Conservation (phyloP, 331 rosid species). For the Erythrophleum ivorense region DNA sequence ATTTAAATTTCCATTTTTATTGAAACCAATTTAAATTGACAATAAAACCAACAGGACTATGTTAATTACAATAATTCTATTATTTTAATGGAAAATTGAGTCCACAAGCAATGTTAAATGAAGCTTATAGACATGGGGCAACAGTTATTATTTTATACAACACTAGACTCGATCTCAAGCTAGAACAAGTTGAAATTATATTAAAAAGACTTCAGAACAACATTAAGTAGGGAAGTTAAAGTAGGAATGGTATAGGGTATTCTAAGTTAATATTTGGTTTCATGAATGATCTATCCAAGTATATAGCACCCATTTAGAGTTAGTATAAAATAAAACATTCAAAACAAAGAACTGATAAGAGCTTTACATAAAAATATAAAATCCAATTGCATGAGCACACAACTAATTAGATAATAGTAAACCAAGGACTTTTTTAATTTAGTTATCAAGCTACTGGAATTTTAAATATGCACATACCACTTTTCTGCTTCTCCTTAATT, state of each 20-base stretch:
- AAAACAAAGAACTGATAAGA: background rate
- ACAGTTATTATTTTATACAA: too few species aligned
- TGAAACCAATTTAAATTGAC: too few species aligned
- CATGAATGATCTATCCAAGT: background rate
- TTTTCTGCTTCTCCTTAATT: conserved; percentile 60
- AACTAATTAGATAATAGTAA: conserved; percentile 29
- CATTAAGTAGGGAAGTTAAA: background rate
- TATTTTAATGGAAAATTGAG: too few species aligned
- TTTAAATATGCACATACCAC: conserved; percentile 53
- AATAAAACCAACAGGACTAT: too few species aligned
- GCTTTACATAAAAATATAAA: background rate
- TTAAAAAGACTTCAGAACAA: too few species aligned
- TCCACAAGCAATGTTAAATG: too few species aligned
- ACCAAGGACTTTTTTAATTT: background rate
- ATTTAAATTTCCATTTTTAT: too few species aligned
- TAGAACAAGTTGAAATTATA: too few species aligned
- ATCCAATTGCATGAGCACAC: background rate
- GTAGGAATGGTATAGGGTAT: background rate
- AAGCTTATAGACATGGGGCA: too few species aligned
- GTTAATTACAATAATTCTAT: too few species aligned
- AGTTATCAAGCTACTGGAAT: conserved; percentile 22
- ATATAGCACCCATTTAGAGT: background rate
- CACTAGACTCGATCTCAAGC: too few species aligned
- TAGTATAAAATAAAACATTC: background rate
- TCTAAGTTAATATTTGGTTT: background rate